A percentile compares a stretch with the other conserved stretches of the same genome.
Conservation (phyloP, 1,284 basidiomycete genomes). For the Schizophyllum amplum region DNA sequence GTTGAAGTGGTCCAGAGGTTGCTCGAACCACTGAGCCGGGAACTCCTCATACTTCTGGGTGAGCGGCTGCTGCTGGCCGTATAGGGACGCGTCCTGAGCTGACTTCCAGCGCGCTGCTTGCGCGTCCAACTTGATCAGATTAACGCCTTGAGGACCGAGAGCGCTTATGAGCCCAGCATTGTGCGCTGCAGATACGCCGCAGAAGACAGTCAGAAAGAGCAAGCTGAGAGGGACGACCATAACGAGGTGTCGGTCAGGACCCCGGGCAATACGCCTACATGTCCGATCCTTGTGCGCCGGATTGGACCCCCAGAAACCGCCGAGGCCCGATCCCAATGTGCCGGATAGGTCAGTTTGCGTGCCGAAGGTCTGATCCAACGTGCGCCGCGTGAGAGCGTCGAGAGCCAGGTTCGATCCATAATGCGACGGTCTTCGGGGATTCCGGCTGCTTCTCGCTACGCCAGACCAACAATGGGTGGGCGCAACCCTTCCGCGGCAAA, state of each 20-base stretch:
- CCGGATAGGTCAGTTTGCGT: too few relatives aligned
- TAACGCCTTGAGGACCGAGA: conserved; percentile 39
- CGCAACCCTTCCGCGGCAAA: too few relatives aligned
- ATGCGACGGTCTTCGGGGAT: too few relatives aligned
- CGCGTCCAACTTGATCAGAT: conserved; percentile 35
- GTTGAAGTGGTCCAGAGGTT: conserved; percentile 78
- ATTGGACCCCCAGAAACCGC: too few relatives aligned
- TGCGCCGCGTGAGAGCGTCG: too few relatives aligned
- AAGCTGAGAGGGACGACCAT: not conserved
- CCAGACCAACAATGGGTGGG: too few relatives aligned
- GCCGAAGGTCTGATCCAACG: too few relatives aligned
- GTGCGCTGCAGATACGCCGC: not conserved
- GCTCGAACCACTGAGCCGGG: conserved; percentile 63
- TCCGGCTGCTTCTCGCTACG: too few relatives aligned
- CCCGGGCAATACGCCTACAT: not conserved
- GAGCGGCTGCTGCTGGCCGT: conserved; percentile 15
- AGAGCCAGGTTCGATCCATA: too few relatives aligned
- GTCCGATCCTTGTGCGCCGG: too few relatives aligned
- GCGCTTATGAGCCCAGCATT: not conserved
- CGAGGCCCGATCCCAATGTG: too few relatives aligned
- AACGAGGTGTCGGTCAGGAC: not conserved
- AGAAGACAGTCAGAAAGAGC: not conserved
- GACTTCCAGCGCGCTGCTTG: conserved; percentile 12
- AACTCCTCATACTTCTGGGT: conserved; percentile 30
- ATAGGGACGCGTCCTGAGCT: conserved; percentile 18